Percentiles rank a stretch among this genome's conserved stretches.
Evolutionary conservation across 495 filamentous ascomycete genomes (phyloP).

Genomic region (Cryomyces antarcticus): DNA sequence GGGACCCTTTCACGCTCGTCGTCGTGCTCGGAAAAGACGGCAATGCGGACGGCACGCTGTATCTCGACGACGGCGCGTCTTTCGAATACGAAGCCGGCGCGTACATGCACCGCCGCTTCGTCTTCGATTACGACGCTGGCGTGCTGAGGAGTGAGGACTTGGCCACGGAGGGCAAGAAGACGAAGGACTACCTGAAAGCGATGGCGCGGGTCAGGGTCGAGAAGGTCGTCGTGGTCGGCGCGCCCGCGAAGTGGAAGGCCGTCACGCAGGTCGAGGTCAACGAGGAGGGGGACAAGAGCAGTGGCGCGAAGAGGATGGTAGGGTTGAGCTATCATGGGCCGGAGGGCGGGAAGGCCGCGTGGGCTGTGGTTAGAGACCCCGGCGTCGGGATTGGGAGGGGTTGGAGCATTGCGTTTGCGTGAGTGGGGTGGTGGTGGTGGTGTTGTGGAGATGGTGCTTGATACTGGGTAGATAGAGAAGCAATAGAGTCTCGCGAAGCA

Average conservation of each 20-base stretch:
- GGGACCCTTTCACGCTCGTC: constrained; percentile 88
- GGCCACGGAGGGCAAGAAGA: constrained; percentile 35
- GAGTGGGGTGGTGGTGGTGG: too few relatives aligned
- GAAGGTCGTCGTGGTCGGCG: constrained; percentile 62
- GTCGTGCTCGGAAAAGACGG: constrained; percentile 50
- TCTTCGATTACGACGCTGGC: constrained; percentile 28
- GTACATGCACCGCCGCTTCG: constrained; percentile 69
- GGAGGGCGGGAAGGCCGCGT: constrained; percentile 41
- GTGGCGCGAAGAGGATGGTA: constrained; percentile 24
- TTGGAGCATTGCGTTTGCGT: constrained; percentile 54
- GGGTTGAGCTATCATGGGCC: constrained; percentile 39
- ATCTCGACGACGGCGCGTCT: constrained; percentile 84
- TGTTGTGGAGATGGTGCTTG: too few relatives aligned
- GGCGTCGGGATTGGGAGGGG: constrained; percentile 54
- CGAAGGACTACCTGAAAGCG: constrained; percentile 49
- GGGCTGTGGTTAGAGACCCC: constrained; percentile 65
- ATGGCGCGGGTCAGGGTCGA: constrained; percentile 65
- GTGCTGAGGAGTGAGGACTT: constrained; percentile 33
- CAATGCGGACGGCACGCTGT: constrained; percentile 62
- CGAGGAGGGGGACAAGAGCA: constrained; percentile 40
- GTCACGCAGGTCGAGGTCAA: constrained; percentile 47
- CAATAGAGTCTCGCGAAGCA: too few relatives aligned
- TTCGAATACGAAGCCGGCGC: constrained; percentile 72
- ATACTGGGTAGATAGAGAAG: too few relatives aligned
- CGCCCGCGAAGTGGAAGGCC: constrained; percentile 47